phyloP scores from a whole-genome alignment of 1,139 yeast genomes.

The Sugiyamaella neomexicana region DNA sequence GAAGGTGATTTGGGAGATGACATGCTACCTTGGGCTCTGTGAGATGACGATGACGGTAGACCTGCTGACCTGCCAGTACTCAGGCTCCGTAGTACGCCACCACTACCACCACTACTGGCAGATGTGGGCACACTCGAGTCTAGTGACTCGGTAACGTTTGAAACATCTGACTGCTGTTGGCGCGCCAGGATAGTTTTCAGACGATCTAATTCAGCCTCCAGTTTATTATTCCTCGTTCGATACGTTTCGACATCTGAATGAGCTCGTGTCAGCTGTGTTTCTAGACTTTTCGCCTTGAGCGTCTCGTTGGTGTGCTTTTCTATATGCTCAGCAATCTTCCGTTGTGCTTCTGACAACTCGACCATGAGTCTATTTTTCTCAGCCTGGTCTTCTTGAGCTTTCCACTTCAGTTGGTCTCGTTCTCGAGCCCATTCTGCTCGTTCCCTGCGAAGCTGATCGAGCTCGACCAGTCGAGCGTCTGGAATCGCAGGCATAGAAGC shows the following conservation, averaged over 20 bases:
- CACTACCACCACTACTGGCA: constrained; percentile 10
- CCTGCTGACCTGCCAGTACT: constrained; percentile 21
- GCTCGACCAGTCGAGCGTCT: constrained; percentile 41
- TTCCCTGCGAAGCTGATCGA: constrained; percentile 54
- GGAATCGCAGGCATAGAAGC: constrained; percentile 19
- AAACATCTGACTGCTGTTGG: no score
- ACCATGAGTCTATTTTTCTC: constrained; percentile 49
- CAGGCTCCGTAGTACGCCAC: constrained; percentile 20
- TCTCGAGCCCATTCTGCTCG: constrained; percentile 49
- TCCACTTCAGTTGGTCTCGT: constrained; percentile 45
- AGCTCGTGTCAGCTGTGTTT: constrained; percentile 60
- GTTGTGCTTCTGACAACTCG: constrained; percentile 45
- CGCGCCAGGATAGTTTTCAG: constrained; percentile 18
- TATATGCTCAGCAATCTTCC: constrained; percentile 45
- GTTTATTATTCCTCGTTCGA: constrained; percentile 49
- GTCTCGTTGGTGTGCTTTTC: constrained; percentile 55
- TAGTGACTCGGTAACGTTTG: no score
- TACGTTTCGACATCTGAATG: constrained; percentile 61
- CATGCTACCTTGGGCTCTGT: constrained; percentile 5
- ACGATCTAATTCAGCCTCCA: constrained; percentile 53
- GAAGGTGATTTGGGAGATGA: constrained; percentile 29
- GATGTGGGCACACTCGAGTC: background rate
- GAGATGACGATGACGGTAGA: constrained; percentile 6
- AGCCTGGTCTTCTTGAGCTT: constrained; percentile 46
- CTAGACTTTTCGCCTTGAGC: constrained; percentile 61